Evolutionary conservation across 2,329 filamentous ascomycete species (phyloP), one percentile per base, ranked within the genome.

Genomic region (Ophiostoma australiae): DNA sequence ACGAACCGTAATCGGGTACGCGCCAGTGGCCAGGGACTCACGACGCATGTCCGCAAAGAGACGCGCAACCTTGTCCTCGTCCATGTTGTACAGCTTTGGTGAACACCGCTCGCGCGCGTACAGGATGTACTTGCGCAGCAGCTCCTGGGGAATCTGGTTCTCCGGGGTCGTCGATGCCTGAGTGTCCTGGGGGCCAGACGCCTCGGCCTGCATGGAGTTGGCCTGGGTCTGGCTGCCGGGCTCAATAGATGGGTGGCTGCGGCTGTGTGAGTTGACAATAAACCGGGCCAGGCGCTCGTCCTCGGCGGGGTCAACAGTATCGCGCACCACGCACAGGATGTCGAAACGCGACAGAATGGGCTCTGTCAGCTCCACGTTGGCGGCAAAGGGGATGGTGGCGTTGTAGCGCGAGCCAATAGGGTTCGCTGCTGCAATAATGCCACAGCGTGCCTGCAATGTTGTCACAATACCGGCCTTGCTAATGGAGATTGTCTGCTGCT

Each of bases 401-500:
- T 98, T 98, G 83, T 99, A 99, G 65, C 95, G 91, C 31, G 95
- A 95, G 67, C 94, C 94, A 73, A 97, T 94, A 0, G 95, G 95
- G 81, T 99, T 99, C 76, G 95, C 95, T 1, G 95, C 95, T 20
- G 95, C 95, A 74, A 99, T 93, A 75, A 99, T 96, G 70, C 94
- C 93, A 79, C 95, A 99, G 55, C 95, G 91, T 63, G 95, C 95
- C 80, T 99, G 94, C 0, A 99, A 85, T 0, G 95, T 98, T 0
- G 95, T 99, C 63, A 99, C 95, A 73, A 99, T 99, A 81, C 95
- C 95, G 0, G 95, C 95, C 80, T 99, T 99, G 74, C 93, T 97
- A 78, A 99, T 99, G 73, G 94, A 98, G 75, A 99, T 99, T 1
- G 95, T 99, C 82, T 99, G 95, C 81, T 99, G 95, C 81, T 99